phyloP scores from a whole-genome alignment of 2,329 filamentous ascomycete genomes.

The Arthroderma uncinatum region DNA sequence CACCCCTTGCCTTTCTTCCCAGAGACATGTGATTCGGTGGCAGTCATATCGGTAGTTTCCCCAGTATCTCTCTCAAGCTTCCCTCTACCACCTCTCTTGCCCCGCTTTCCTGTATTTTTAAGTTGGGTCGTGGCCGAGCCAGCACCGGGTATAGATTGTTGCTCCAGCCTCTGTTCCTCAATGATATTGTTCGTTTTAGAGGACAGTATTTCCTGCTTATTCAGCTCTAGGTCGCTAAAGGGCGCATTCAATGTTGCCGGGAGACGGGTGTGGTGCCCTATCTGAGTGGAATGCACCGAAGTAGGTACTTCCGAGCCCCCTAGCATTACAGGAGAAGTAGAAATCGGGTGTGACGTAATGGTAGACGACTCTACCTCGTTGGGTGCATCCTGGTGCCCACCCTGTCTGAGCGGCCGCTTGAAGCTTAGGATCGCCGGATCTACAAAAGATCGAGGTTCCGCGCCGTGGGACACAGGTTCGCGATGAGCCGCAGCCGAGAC shows the following conservation, averaged over 20 bases:
- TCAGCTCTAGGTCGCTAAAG: conserved; percentile 33
- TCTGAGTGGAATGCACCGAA: conserved; percentile 12
- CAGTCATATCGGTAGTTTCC: conserved; percentile 12
- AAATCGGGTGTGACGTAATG: conserved; percentile 12
- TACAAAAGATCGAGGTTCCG: conserved; percentile 42
- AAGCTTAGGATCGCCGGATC: conserved; percentile 76
- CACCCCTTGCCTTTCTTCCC: conserved; percentile 50
- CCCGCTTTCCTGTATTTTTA: conserved; percentile 28
- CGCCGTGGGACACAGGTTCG: conserved; percentile 13
- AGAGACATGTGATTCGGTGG: neutral
- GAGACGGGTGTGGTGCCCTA: conserved; percentile 13
- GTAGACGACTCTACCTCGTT: neutral
- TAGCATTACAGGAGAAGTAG: conserved; percentile 23
- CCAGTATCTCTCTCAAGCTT: conserved; percentile 36
- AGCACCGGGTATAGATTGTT: conserved; percentile 10
- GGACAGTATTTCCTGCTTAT: conserved; percentile 10
- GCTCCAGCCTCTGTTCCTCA: conserved; percentile 15
- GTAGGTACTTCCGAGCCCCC: conserved; percentile 20
- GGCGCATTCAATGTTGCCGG: conserved; percentile 36
- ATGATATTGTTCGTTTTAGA: conserved; percentile 11
- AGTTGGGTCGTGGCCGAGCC: conserved; percentile 18
- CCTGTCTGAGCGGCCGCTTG: conserved; percentile 28
- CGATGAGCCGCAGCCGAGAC: neutral
- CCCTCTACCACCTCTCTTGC: conserved; percentile 37
- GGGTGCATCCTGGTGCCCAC: neutral